A percentile compares a stretch with the other conserved stretches of the same genome.
These are phyloP conservation scores for Cystobasidium tubakii DNA, from an alignment of 768 basidiomycete genomes.

Conservation along the genomic window DNA sequence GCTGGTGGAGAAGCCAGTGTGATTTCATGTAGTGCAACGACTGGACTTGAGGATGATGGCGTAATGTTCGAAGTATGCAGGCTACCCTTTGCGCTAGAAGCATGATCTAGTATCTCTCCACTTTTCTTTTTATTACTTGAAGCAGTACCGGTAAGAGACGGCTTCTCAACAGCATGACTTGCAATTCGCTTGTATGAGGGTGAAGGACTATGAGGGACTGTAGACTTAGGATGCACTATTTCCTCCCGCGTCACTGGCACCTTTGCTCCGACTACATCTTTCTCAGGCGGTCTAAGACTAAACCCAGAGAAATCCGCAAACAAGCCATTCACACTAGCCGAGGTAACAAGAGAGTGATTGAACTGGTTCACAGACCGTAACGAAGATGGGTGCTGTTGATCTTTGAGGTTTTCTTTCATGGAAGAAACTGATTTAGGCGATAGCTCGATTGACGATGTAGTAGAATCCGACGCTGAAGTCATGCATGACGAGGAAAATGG, in stretches of 20 bases:
- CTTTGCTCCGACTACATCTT: neutral
- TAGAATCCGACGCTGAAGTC: neutral
- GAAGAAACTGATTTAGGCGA: neutral
- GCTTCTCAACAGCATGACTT: neutral
- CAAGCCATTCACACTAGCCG: neutral
- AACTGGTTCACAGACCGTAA: neutral
- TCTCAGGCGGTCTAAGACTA: neutral
- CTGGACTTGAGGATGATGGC: neutral
- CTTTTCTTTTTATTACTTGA: neutral
- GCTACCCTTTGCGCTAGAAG: neutral
- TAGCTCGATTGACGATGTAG: neutral
- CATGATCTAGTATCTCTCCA: neutral
- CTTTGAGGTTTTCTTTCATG: neutral
- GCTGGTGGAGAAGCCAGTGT: conserved; percentile 5
- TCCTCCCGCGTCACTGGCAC: neutral
- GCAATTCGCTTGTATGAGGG: neutral
- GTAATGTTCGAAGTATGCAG: neutral
- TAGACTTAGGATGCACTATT: neutral
- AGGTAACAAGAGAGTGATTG: neutral
- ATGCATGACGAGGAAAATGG: neutral
- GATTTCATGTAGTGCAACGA: neutral
- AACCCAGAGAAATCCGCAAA: conserved; percentile 4
- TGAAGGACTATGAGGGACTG: neutral
- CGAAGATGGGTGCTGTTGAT: neutral
- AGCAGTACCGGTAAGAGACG: neutral